These are phyloP conservation scores for Lentinula lateritia DNA, from an alignment of 768 basidiomycete genomes.

Conservation along the genomic window DNA sequence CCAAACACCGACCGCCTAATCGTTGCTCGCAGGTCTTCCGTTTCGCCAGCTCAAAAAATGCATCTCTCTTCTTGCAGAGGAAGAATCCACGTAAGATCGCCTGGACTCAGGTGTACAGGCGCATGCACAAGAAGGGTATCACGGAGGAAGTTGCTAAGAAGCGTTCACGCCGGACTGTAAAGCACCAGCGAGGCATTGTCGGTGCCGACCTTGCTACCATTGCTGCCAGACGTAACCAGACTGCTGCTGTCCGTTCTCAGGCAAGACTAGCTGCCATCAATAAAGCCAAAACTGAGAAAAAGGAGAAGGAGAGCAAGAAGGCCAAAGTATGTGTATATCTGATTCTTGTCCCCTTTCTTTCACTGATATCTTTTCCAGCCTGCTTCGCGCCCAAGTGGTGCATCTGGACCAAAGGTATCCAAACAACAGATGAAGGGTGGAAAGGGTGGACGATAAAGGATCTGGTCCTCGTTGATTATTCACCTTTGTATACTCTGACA, in stretches of 20 bases:
- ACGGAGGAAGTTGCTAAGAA: constrained; percentile 99
- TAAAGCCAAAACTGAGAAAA: constrained; percentile 96
- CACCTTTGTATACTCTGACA: neutral
- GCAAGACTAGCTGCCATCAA: constrained; percentile 80
- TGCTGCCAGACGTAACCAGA: constrained; percentile 90
- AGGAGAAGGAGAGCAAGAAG: constrained; percentile 93
- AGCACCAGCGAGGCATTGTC: constrained; percentile 97
- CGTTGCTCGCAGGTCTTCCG: constrained; percentile 75
- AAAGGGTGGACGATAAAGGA: constrained; percentile 63
- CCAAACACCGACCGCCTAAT: neutral
- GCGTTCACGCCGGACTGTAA: constrained; percentile 92
- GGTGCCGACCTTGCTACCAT: constrained; percentile 93
- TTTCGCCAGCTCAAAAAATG: constrained; percentile 87
- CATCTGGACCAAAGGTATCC: constrained; percentile 78
- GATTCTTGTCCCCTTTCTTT: neutral
- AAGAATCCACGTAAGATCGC: constrained; percentile 99
- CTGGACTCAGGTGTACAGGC: constrained; percentile 91
- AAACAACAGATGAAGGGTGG: constrained; percentile 97
- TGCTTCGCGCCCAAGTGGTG: constrained; percentile 39
- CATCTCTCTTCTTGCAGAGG: constrained; percentile 97
- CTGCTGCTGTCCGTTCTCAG: constrained; percentile 74
- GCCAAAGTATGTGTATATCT: constrained; percentile 52
- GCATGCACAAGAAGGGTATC: constrained; percentile 99
- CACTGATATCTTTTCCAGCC: constrained; percentile 33
- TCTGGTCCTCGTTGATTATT: neutral